phyloP scores from a whole-genome alignment of 148 eudicot species.

The Fagopyrum tataricum region DNA sequence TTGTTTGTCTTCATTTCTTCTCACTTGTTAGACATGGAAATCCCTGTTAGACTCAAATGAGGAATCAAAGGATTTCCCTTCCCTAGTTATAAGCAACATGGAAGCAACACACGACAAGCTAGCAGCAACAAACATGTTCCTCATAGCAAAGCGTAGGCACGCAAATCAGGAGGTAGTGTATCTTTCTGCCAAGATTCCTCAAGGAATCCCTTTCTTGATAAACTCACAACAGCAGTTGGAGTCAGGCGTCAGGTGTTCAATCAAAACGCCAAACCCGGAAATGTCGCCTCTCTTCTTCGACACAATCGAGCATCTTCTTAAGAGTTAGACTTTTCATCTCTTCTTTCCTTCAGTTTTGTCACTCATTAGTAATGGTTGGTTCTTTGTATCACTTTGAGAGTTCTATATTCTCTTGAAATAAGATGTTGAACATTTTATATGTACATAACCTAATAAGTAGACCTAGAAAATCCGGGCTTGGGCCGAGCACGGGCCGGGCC shows the following conservation, averaged over 20 bases:
- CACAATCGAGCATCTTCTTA: conserved; percentile 62
- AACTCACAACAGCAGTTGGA: conserved; percentile 72
- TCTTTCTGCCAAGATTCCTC: conserved; percentile 87
- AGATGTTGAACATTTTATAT: no score
- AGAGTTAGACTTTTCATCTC: no score
- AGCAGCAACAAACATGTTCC: conserved; percentile 80
- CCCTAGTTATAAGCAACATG: conserved; percentile 52
- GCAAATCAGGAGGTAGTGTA: conserved; percentile 87
- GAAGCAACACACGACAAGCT: conserved; percentile 70
- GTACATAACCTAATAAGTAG: no score
- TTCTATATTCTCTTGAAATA: no score
- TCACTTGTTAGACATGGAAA: conserved; percentile 71
- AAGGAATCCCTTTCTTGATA: conserved; percentile 76
- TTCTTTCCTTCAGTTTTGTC: no score
- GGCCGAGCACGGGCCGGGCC: no score
- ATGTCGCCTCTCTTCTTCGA: conserved; percentile 94
- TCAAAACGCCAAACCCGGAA: conserved; percentile 82
- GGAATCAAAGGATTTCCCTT: conserved; percentile 68
- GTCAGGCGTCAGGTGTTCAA: conserved; percentile 79
- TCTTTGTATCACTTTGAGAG: no score
- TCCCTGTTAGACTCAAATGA: conserved; percentile 92
- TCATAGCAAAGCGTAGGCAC: conserved; percentile 85
- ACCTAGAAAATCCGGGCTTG: no score
- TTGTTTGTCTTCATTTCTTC: background rate
- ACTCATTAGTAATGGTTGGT: no score